Evolutionary conservation across 495 filamentous ascomycete genomes (phyloP), one percentile per base, ranked within the genome.

Genomic region (Trichoderma reesei): DNA sequence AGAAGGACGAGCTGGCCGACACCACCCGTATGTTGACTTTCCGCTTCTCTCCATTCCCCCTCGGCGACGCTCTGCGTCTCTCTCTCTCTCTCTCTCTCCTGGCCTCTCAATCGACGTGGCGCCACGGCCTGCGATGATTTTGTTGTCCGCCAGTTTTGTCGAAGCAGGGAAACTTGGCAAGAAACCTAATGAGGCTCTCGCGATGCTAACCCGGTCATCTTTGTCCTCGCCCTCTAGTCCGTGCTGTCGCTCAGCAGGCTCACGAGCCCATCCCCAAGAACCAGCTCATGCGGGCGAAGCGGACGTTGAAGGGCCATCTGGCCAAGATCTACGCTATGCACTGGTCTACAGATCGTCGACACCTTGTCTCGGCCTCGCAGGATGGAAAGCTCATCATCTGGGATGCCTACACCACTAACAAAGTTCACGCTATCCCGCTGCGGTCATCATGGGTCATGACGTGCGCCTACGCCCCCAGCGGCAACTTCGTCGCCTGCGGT

Each of bases 271-370:
- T 98, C 69, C 95, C 92, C 61, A 88, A 89, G 72, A 93, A 92
- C 72, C 88, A 90, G 71, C 68, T 85, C 72, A 98, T 98, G 94
- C 95, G 90, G 81, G 88, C 92, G 65, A 91, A 93, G 76, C 89
- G 90, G 73, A 95, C 91, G 41, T 79, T 98, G 65, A 98, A 98
- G 80, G 94, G 94, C 59, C 94, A 98, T 84, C 79, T 98, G 39
- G 94, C 94, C 64, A 98, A 98, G 80, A 98, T 98, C 68, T 98
- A 98, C 77, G 92, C 94, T 67, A 98, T 98, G 94, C 95, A 98
- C 80, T 98, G 94, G 94, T 98, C 95, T 20, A 98, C 95, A 65
- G 94, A 98, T 78, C 87, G 94, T 72, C 90, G 94, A 76, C 95
- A 98, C 78, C 85, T 98, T 64, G 94, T 98, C 44, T 98, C 94